A percentile compares a stretch with the other conserved stretches of the same genome.
Evolutionary conservation across 2,329 filamentous ascomycete genomes (phyloP).

Genomic region (Aspergillus sp.): DNA sequence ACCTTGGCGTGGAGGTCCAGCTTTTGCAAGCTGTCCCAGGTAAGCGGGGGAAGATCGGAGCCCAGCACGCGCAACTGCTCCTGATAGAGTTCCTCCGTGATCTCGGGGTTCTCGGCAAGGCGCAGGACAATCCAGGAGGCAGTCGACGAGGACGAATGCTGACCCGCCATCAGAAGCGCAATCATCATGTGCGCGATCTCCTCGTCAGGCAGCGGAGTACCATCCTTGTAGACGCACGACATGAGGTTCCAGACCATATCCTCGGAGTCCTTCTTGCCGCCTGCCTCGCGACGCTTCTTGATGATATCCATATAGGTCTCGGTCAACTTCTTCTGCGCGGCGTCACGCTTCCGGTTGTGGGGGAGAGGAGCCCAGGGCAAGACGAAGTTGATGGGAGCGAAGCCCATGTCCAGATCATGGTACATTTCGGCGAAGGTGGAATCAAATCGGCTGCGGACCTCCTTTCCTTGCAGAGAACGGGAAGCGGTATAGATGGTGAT

Average conservation of each 20-base stretch:
- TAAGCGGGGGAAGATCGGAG: constrained; percentile 69
- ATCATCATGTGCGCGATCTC: constrained; percentile 95
- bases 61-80: constrained; percentile 78
- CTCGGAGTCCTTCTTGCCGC: constrained; percentile 52
- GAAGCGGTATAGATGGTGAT: constrained; percentile 90
- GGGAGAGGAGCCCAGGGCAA: constrained; percentile 84
- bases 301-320: constrained; percentile 82
- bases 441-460: constrained; percentile 78
- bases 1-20: constrained; percentile 80
- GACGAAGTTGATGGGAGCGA: constrained; percentile 86
- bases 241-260: constrained; percentile 93
- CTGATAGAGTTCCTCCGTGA: constrained; percentile 76
- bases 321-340: constrained; percentile 76
- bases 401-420: constrained; percentile 87
- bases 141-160: constrained; percentile 84
- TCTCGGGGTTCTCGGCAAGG: constrained; percentile 74
- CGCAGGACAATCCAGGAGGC: constrained; percentile 82
- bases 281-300: constrained; percentile 62
- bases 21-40: constrained; percentile 74
- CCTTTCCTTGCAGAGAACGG: constrained; percentile 78
- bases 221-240: constrained; percentile 82
- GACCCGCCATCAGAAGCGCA: constrained; percentile 85
- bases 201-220: constrained; percentile 72
- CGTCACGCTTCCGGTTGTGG: constrained; percentile 80
- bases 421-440: constrained; percentile 77